A percentile compares a stretch with the other conserved stretches of the same genome.
These are phyloP conservation scores for Paralagenidium karlingii DNA, from an alignment of 352 stramenopile genomes.

Conservation along the genomic window DNA sequence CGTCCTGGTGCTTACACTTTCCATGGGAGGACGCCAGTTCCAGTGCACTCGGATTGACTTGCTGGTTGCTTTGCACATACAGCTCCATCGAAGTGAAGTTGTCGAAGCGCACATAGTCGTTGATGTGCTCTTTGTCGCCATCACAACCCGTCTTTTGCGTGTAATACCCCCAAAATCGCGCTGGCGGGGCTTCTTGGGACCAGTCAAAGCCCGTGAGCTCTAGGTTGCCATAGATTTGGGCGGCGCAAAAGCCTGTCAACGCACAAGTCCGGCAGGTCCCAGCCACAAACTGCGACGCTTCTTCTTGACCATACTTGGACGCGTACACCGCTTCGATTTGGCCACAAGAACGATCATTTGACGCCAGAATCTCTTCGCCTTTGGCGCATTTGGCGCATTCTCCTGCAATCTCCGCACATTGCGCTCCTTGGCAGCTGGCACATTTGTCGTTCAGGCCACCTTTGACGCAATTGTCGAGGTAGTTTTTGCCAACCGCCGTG, in stretches of 20 bases:
- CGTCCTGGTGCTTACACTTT: slow-evolving; percentile 37
- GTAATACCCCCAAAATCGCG: slow-evolving; percentile 23
- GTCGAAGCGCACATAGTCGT: slow-evolving; percentile 51
- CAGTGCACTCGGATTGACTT: slow-evolving; percentile 32
- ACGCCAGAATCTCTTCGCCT: slow-evolving; percentile 17
- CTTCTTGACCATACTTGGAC: slow-evolving; percentile 15
- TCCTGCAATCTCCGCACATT: too few relatives aligned
- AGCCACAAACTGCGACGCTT: slow-evolving; percentile 18
- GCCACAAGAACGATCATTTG: slow-evolving; percentile 29
- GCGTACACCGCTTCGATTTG: slow-evolving; percentile 27
- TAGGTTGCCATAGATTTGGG: slow-evolving; percentile 34
- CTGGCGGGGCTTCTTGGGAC: slow-evolving; percentile 15
- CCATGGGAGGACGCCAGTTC: slow-evolving; percentile 52
- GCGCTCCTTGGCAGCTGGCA: slow-evolving; percentile 19
- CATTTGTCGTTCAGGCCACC: slow-evolving; percentile 29
- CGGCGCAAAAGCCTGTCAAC: slow-evolving; percentile 36
- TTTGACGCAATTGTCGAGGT: slow-evolving; percentile 32
- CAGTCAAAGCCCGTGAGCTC: slow-evolving; percentile 52
- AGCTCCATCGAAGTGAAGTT: slow-evolving; percentile 23
- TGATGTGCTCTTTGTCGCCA: slow-evolving; percentile 35
- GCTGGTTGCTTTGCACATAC: slow-evolving; percentile 22
- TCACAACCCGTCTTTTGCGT: slow-evolving; percentile 59
- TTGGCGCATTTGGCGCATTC: slow-evolving; percentile 26
- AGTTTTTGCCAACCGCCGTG: slow-evolving; percentile 35
- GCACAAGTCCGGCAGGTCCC: slow-evolving; percentile 32